phyloP scores from a whole-genome alignment of 805 yeast genomes.

The Pichia phayaonensis region DNA sequence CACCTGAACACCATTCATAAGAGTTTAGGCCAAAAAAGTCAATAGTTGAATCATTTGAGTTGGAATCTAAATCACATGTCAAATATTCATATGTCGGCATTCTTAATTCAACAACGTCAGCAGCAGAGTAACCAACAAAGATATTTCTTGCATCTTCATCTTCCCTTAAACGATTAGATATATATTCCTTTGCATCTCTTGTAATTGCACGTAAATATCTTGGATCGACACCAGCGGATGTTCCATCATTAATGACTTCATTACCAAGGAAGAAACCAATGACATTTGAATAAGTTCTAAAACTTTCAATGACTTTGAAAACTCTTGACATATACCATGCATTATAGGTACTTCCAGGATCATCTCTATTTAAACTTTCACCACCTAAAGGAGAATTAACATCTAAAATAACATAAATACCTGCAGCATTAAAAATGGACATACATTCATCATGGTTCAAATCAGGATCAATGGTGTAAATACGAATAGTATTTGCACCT shows the following conservation, averaged over 20 bases:
- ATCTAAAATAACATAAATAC: slow-evolving; percentile 81
- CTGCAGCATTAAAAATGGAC: slow-evolving; percentile 83
- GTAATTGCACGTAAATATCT: slow-evolving; percentile 82
- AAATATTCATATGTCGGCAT: slow-evolving; percentile 70
- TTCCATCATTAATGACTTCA: slow-evolving; percentile 78
- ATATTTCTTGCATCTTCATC: slow-evolving; percentile 63
- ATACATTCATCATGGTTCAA: slow-evolving; percentile 86
- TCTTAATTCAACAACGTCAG: slow-evolving; percentile 67
- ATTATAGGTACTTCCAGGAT: slow-evolving; percentile 66
- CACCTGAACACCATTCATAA: slow-evolving; percentile 91
- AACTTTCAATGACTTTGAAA: slow-evolving; percentile 76
- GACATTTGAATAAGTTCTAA: slow-evolving; percentile 76
- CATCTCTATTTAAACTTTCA: slow-evolving; percentile 65
- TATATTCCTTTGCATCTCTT: slow-evolving; percentile 85
- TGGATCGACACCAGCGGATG: slow-evolving; percentile 58
- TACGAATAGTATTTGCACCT: slow-evolving; percentile 75
- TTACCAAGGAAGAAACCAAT: slow-evolving; percentile 89
- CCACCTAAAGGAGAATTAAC: slow-evolving; percentile 67
- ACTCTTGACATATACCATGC: slow-evolving; percentile 65
- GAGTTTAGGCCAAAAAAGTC: slow-evolving; percentile 94
- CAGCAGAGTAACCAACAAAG: slow-evolving; percentile 96
- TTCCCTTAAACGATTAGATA: slow-evolving; percentile 27
- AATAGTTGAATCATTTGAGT: slow-evolving; percentile 55
- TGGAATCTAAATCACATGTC: slow-evolving; percentile 65
- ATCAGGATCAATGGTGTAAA: slow-evolving; percentile 77